Evolutionary conservation across 306 rosid species (phyloP).

Genomic region (Sophora flavescens): DNA sequence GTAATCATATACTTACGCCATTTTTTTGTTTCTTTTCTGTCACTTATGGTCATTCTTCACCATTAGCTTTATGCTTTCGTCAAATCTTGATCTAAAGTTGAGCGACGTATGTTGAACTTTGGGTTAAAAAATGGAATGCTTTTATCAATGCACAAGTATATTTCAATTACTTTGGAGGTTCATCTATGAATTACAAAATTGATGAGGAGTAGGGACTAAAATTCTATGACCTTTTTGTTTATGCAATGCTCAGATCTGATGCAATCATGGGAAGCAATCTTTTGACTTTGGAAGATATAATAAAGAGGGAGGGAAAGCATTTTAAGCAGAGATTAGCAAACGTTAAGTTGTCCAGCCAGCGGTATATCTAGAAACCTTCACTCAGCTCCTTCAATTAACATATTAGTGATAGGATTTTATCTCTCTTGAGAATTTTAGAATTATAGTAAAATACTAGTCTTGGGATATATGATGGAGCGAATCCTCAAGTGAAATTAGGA

Average conservation of each 20-base stretch:
- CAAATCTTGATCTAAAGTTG: slow-evolving; percentile 31
- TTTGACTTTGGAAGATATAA: slow-evolving; percentile 36
- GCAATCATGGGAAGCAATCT: slow-evolving; percentile 16
- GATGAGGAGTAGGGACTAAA: slow-evolving; percentile 26
- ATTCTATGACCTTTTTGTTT: slow-evolving; percentile 29
- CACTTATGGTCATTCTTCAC: slow-evolving; percentile 5
- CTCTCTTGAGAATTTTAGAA: background rate
- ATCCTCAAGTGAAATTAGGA: slow-evolving; percentile 11
- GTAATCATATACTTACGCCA: background rate
- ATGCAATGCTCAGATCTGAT: slow-evolving; percentile 32
- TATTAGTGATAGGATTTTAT: slow-evolving; percentile 11
- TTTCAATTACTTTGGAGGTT: slow-evolving; percentile 31
- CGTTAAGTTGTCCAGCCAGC: slow-evolving; percentile 10
- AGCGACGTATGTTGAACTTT: slow-evolving; percentile 16
- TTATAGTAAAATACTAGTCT: slow-evolving; percentile 2
- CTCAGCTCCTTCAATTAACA: slow-evolving; percentile 22
- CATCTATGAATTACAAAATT: slow-evolving; percentile 23
- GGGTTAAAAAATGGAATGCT: slow-evolving; percentile 31
- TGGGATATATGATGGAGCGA: slow-evolving; percentile 23
- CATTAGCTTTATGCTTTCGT: slow-evolving; percentile 12
- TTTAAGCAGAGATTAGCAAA: slow-evolving; percentile 31
- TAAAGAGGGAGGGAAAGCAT: slow-evolving; percentile 33
- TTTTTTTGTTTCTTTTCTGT: slow-evolving; percentile 9
- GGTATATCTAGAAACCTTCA: slow-evolving; percentile 32
- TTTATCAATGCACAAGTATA: slow-evolving; percentile 7